These are phyloP conservation scores for Tetracladium setigerum DNA, from an alignment of 495 filamentous ascomycete genomes.

Conservation along the genomic window DNA sequence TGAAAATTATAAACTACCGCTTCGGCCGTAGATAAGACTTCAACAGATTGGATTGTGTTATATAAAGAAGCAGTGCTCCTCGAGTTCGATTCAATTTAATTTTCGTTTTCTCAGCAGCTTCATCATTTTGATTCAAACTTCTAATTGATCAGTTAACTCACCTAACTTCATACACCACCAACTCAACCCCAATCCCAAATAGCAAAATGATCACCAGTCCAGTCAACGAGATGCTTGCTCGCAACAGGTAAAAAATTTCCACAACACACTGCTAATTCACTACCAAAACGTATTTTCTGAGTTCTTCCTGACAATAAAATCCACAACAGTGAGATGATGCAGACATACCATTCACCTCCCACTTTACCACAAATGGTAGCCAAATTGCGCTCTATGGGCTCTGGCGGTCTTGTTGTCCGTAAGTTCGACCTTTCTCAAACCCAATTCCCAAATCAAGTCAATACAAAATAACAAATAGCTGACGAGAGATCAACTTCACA, in stretches of 20 bases:
- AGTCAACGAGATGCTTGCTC: constrained; percentile 11
- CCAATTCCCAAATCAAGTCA: too few relatives aligned
- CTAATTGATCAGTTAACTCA: too few relatives aligned
- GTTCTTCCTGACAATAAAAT: not conserved
- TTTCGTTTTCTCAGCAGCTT: too few relatives aligned
- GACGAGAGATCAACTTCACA: constrained; percentile 7
- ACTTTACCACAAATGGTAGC: constrained; percentile 6
- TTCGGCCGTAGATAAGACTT: too few relatives aligned
- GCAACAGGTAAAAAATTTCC: constrained; percentile 14
- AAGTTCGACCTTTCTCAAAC: too few relatives aligned
- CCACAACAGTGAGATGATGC: constrained; percentile 2
- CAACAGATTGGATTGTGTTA: too few relatives aligned
- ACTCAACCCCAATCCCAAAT: not conserved
- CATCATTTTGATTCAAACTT: too few relatives aligned
- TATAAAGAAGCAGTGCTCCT: too few relatives aligned
- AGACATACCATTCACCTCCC: constrained; percentile 4
- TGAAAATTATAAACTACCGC: too few relatives aligned
- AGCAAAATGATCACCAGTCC: constrained; percentile 11
- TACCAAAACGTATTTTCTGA: not conserved
- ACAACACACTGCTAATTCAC: too few relatives aligned
- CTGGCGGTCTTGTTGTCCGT: constrained; percentile 7
- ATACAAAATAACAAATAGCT: too few relatives aligned
- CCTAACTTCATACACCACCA: not conserved
- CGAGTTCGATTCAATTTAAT: too few relatives aligned
- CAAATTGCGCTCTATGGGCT: constrained; percentile 3